A percentile compares a stretch with the other conserved stretches of the same genome.
phyloP scores from a whole-genome alignment of 106 monocot species.

The Ottelia alismoides region DNA sequence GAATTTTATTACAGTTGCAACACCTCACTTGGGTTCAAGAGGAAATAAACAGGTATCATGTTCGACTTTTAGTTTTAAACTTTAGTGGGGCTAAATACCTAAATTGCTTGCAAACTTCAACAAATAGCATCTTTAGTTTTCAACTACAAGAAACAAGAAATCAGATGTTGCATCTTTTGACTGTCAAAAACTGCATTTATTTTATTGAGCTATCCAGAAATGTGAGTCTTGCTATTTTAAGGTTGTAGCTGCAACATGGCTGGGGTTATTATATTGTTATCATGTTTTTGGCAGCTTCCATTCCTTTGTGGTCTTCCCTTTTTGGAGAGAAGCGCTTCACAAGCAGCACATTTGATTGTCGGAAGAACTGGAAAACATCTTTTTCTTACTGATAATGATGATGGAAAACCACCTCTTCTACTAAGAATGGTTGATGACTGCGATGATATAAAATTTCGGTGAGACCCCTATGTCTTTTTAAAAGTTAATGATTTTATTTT shows the following conservation, averaged over 20 bases:
- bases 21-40: conserved; percentile 80
- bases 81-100: not conserved
- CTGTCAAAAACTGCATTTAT: not conserved
- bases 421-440: conserved; percentile 56
- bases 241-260: not conserved
- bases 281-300: conserved; percentile 65
- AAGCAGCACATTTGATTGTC: conserved; percentile 35
- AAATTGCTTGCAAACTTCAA: not conserved
- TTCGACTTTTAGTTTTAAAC: not conserved
- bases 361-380: conserved; percentile 74
- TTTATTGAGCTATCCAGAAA: not conserved
- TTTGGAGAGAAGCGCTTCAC: conserved; percentile 63
- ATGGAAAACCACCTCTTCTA: conserved; percentile 68
- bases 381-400: conserved; percentile 45
- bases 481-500: too few relatives aligned
- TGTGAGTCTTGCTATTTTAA: not conserved
- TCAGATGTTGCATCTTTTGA: not conserved
- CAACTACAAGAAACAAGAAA: not conserved
- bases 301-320: conserved; percentile 34
- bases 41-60: conserved; percentile 62
- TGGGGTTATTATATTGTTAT: not conserved
- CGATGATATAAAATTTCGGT: conserved; percentile 65
- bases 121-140: not conserved
- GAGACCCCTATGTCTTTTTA: too few relatives aligned
- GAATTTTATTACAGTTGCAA: conserved; percentile 87